Evolutionary conservation across 75 land plant genomes (phyloP).

Genomic region (Picea glauca): DNA sequence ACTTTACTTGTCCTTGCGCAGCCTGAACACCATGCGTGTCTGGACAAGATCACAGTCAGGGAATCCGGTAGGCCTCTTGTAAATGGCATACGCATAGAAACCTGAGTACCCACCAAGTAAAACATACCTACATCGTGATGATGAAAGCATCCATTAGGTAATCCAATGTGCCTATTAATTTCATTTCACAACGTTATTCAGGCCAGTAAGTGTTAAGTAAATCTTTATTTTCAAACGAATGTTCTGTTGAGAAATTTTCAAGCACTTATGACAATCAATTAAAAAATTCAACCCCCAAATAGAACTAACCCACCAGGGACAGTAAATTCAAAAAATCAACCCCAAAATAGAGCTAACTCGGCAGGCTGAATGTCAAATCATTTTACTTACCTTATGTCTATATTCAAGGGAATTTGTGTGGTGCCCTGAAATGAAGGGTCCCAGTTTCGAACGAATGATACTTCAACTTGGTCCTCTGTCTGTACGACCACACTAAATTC

Average conservation of each 20-base stretch:
- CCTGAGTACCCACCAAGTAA: slow-evolving; percentile 44
- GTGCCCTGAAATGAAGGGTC: slow-evolving; percentile 13
- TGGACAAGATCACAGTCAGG: slow-evolving; percentile 53
- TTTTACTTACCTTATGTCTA: slow-evolving; percentile 46
- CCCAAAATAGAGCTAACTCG: background rate
- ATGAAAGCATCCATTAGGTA: too few species aligned
- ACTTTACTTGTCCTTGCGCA: slow-evolving; percentile 44
- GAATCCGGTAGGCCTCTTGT: slow-evolving; percentile 30
- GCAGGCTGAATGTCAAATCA: background rate
- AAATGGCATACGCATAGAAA: slow-evolving; percentile 55
- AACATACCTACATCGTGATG: slow-evolving; percentile 27
- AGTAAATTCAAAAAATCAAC: background rate
- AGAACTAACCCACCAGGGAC: background rate
- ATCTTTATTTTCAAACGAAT: background rate
- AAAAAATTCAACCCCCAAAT: background rate
- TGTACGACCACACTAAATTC: slow-evolving; percentile 25
- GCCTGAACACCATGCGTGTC: slow-evolving; percentile 47
- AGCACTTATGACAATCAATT: background rate
- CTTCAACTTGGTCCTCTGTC: slow-evolving; percentile 37
- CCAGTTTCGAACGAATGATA: slow-evolving; percentile 48
- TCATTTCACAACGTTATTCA: background rate
- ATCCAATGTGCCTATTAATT: background rate
- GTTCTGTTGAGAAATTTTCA: background rate
- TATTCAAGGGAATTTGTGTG: slow-evolving; percentile 36
- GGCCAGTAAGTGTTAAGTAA: background rate